Conservation (phyloP, 2,329 filamentous ascomycete genomes). For the Boeremia lycopersici region DNA sequence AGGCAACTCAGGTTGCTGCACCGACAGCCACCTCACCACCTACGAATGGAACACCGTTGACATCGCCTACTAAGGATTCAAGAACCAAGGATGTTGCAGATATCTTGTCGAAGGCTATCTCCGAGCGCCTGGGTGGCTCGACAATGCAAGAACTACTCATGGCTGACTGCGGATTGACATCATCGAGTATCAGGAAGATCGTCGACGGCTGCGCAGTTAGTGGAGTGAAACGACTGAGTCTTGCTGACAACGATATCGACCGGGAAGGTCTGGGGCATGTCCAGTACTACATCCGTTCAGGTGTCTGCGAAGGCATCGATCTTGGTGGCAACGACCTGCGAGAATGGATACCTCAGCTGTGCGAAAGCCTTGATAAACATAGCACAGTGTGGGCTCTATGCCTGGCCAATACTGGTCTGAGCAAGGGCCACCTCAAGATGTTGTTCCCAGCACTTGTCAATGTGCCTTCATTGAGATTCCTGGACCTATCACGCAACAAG, state of each 20-base stretch:
- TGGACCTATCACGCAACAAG: constrained; percentile 90
- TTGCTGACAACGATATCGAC: constrained; percentile 82
- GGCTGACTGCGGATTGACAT: constrained; percentile 75
- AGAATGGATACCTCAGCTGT: constrained; percentile 53
- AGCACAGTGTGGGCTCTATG: constrained; percentile 78
- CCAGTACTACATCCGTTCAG: constrained; percentile 74
- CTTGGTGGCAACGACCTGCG: constrained; percentile 80
- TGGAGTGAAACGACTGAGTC: constrained; percentile 76
- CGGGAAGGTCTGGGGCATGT: constrained; percentile 76
- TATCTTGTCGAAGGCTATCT: constrained; percentile 76
- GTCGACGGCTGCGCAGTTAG: constrained; percentile 83
- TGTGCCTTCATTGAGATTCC: constrained; percentile 78
- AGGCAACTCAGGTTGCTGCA: constrained; percentile 20
- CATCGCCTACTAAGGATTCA: constrained; percentile 14
- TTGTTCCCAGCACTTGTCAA: constrained; percentile 75
- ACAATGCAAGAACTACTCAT: constrained; percentile 83
- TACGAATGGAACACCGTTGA: constrained; percentile 6
- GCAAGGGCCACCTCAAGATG: constrained; percentile 71
- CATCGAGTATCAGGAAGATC: constrained; percentile 73
- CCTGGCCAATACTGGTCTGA: constrained; percentile 83
- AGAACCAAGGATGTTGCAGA: constrained; percentile 61
- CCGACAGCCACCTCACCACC: constrained; percentile 24
- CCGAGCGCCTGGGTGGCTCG: constrained; percentile 75
- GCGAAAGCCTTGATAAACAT: constrained; percentile 56
- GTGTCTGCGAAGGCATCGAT: constrained; percentile 85